A percentile compares a stretch with the other conserved stretches of the same genome.
Conservation (phyloP, 495 filamentous ascomycete genomes). For the Daldinia caldariorum region DNA sequence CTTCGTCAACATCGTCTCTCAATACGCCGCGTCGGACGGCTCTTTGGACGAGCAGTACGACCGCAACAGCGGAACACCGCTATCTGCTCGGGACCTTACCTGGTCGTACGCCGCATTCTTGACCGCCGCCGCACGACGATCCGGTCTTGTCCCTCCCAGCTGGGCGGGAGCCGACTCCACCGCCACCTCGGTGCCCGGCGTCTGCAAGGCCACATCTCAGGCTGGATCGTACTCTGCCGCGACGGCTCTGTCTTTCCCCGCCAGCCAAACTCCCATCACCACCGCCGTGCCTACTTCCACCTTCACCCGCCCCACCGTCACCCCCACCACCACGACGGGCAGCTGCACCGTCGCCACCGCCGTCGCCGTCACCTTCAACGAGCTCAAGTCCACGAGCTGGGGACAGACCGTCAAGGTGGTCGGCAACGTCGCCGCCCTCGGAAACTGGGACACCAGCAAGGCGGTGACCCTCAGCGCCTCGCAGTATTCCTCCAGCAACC, state of each 20-base stretch:
- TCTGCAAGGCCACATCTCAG: constrained; percentile 63
- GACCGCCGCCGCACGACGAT: constrained; percentile 62
- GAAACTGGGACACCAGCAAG: constrained; percentile 63
- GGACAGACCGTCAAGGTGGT: constrained; percentile 70
- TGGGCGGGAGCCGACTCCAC: constrained; percentile 57
- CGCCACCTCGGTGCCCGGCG: constrained; percentile 60
- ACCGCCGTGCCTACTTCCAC: constrained; percentile 42
- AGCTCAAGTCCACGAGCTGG: constrained; percentile 61
- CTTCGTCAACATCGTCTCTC: constrained; percentile 63
- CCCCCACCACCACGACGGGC: constrained; percentile 43
- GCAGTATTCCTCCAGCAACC: constrained; percentile 64
- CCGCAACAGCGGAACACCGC: constrained; percentile 58
- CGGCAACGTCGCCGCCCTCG: constrained; percentile 65
- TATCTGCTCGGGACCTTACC: constrained; percentile 70
- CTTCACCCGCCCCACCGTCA: constrained; percentile 49
- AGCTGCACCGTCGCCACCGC: constrained; percentile 55
- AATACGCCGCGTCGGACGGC: constrained; percentile 62
- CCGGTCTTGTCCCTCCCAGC: constrained; percentile 62
- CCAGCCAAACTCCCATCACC: constrained; percentile 57
- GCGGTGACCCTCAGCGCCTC: constrained; percentile 63
- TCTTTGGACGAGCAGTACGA: constrained; percentile 70
- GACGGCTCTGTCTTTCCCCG: constrained; percentile 65
- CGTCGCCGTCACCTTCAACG: constrained; percentile 69
- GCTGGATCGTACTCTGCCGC: constrained; percentile 68
- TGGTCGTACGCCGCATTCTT: constrained; percentile 77